phyloP scores from a whole-genome alignment of 768 basidiomycete species.

The Leccinum boreale region DNA sequence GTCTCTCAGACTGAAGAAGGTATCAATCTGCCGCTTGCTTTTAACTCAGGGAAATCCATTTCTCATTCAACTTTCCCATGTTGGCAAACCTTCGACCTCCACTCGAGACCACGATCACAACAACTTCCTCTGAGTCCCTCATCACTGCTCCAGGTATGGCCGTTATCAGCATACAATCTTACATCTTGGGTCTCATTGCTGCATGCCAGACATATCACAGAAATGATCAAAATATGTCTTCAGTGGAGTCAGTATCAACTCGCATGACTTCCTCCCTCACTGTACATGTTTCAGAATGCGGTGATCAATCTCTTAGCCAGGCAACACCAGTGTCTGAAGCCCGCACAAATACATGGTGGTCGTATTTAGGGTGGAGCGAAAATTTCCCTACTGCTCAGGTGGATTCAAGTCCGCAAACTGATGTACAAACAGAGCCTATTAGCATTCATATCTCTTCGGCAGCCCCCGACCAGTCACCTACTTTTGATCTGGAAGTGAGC shows the following conservation, averaged over 20 bases:
- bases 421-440: neutral
- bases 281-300: slow-evolving; percentile 11
- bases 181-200: slow-evolving; percentile 5
- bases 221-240: neutral
- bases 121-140: neutral
- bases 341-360: slow-evolving; percentile 42
- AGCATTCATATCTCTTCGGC: neutral
- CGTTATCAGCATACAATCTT: neutral
- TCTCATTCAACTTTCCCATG: slow-evolving; percentile 47
- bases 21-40: slow-evolving; percentile 3
- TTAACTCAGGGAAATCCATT: slow-evolving; percentile 44
- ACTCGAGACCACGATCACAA: slow-evolving; percentile 30
- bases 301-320: slow-evolving; percentile 8
- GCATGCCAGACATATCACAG: slow-evolving; percentile 9
- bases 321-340: slow-evolving; percentile 2
- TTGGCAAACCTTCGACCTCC: slow-evolving; percentile 46
- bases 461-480: slow-evolving; percentile 2
- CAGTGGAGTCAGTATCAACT: slow-evolving; percentile 1
- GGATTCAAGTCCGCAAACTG: neutral
- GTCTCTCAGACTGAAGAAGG: slow-evolving; percentile 9
- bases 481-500: neutral
- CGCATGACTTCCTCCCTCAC: neutral
- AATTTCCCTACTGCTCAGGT: slow-evolving; percentile 10
- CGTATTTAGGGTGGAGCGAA: slow-evolving; percentile 43
- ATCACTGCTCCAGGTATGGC: slow-evolving; percentile 17